A percentile compares a stretch with the other conserved stretches of the same genome.
Evolutionary conservation across 768 basidiomycete genomes (phyloP).

Genomic region (Lactarius akahatsu): DNA sequence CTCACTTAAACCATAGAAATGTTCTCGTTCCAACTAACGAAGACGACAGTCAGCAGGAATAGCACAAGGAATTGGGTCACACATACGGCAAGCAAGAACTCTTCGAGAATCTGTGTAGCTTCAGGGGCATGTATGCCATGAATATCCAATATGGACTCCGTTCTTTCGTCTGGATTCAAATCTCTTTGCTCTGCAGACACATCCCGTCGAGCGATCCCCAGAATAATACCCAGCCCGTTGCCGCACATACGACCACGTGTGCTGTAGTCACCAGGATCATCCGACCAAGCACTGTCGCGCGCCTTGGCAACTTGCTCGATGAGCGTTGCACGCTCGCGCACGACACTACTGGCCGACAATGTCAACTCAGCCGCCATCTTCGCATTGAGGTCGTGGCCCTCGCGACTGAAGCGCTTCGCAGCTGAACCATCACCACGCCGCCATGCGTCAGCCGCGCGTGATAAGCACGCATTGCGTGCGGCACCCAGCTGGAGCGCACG

Average conservation of each 20-base stretch:
- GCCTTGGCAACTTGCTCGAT: constrained; percentile 73
- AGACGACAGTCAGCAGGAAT: not conserved
- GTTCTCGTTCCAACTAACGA: constrained; percentile 76
- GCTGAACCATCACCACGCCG: constrained; percentile 92
- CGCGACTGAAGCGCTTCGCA: constrained; percentile 90
- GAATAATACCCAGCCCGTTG: constrained; percentile 77
- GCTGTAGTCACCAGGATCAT: constrained; percentile 78
- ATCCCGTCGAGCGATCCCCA: constrained; percentile 77
- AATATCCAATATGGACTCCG: constrained; percentile 82
- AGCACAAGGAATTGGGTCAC: not conserved
- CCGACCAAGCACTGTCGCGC: constrained; percentile 73
- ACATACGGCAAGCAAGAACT: constrained; percentile 84
- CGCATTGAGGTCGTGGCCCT: constrained; percentile 90
- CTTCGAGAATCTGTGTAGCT: constrained; percentile 86
- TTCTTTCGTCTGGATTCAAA: constrained; percentile 81
- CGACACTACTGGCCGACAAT: constrained; percentile 79
- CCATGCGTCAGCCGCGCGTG: constrained; percentile 95
- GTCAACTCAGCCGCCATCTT: constrained; percentile 88
- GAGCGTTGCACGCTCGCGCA: constrained; percentile 74
- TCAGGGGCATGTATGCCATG: constrained; percentile 95
- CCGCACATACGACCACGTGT: constrained; percentile 74
- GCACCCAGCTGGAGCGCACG: constrained; percentile 91
- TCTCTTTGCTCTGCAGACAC: constrained; percentile 51
- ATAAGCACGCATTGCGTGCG: constrained; percentile 90
- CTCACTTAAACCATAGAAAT: constrained; percentile 82